These are phyloP conservation scores for Kwoniella dejecticola DNA, from an alignment of 768 basidiomycete species.

Conservation along the genomic window DNA sequence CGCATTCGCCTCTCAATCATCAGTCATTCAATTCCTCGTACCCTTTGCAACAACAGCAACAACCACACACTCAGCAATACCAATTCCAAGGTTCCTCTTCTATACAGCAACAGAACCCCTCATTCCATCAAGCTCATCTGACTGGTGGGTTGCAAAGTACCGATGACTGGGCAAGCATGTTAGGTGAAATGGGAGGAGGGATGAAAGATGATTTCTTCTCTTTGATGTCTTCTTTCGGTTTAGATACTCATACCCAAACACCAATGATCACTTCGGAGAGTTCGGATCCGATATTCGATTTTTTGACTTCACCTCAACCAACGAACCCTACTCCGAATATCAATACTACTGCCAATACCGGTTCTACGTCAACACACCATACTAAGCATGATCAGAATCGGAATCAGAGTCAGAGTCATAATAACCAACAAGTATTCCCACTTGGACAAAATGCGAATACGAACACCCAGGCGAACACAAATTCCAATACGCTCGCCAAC, in stretches of 20 bases:
- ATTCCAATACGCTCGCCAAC: neutral
- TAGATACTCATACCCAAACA: constrained; percentile 14
- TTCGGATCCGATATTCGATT: constrained; percentile 20
- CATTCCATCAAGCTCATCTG: neutral
- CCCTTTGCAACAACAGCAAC: too few species aligned
- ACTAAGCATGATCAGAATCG: neutral
- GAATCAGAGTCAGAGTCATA: neutral
- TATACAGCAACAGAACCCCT: too few species aligned
- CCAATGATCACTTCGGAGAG: neutral
- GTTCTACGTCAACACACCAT: neutral
- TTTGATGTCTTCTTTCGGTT: constrained; percentile 32
- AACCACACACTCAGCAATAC: too few species aligned
- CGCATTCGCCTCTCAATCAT: neutral
- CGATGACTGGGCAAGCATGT: constrained; percentile 24
- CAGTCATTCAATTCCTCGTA: neutral
- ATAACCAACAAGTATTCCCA: neutral
- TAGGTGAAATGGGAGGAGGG: constrained; percentile 30
- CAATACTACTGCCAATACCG: too few species aligned
- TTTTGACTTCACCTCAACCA: neutral
- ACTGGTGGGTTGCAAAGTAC: constrained; percentile 2
- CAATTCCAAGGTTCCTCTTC: too few species aligned
- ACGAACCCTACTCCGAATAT: neutral
- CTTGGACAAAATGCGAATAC: neutral
- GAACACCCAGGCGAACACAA: constrained; percentile 1
- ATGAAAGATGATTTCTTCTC: constrained; percentile 40